phyloP scores from a whole-genome alignment of 2,329 filamentous ascomycete species.

The Emmonsiellopsis sp. region DNA sequence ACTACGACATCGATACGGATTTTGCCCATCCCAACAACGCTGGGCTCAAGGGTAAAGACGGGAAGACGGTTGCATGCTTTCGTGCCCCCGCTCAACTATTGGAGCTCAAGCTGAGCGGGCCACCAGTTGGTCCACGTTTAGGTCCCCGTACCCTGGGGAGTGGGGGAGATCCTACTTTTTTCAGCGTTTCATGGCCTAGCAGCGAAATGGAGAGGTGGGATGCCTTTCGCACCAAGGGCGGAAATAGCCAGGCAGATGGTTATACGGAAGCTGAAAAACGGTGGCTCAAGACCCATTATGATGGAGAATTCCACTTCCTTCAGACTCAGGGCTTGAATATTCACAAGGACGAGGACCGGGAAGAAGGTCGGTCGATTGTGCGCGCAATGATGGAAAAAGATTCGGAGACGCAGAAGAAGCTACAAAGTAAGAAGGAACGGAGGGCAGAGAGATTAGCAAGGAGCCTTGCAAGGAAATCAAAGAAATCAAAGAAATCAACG shows the following conservation, averaged over 20 bases:
- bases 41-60: not conserved
- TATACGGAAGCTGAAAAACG: slow-evolving; percentile 20
- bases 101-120: slow-evolving; percentile 7
- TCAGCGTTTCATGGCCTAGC: slow-evolving; percentile 8
- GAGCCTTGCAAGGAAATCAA: too few species aligned
- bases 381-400: slow-evolving; percentile 19
- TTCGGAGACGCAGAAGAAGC: slow-evolving; percentile 1
- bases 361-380: slow-evolving; percentile 23
- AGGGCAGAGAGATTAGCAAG: not conserved
- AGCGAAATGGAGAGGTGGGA: slow-evolving; percentile 6
- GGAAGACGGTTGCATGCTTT: slow-evolving; percentile 7
- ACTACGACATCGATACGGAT: not conserved
- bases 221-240: not conserved
- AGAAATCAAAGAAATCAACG: too few species aligned
- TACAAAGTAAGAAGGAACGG: not conserved
- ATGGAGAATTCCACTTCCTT: slow-evolving; percentile 28
- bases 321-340: slow-evolving; percentile 22
- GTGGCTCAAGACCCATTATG: slow-evolving; percentile 28
- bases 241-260: not conserved
- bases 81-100: not conserved
- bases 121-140: slow-evolving; percentile 6
- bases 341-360: slow-evolving; percentile 30
- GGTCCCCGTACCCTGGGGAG: slow-evolving; percentile 2
- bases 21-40: not conserved
- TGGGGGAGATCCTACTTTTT: not conserved